These are phyloP conservation scores for Tolypocladium tundrense DNA, from an alignment of 2,329 filamentous ascomycete genomes.

Conservation along the genomic window DNA sequence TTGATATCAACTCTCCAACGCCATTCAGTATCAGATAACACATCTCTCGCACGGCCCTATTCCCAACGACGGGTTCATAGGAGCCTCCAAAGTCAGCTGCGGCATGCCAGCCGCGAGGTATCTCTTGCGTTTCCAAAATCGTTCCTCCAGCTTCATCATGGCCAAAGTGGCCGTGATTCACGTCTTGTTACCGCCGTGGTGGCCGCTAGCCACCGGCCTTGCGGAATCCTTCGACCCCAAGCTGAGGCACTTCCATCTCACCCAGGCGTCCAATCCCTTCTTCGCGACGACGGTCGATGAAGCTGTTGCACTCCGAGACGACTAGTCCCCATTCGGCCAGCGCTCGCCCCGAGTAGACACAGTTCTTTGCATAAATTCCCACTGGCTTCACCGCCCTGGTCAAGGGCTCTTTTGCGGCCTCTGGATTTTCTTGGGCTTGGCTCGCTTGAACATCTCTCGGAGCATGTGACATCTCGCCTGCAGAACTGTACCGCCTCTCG, in stretches of 20 bases:
- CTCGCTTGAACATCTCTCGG: not conserved
- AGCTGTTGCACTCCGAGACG: constrained; percentile 70
- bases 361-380: constrained; percentile 32
- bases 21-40: not conserved
- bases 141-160: not conserved
- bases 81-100: not conserved
- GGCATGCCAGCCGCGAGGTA: constrained; percentile 1
- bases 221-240: constrained; percentile 32
- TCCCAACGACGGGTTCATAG: not conserved
- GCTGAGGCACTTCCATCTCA: constrained; percentile 50
- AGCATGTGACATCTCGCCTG: not conserved
- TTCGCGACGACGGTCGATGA: constrained; percentile 63
- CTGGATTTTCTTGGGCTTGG: not conserved
- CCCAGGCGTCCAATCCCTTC: constrained; percentile 59
- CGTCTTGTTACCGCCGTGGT: not conserved
- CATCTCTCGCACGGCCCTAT: not conserved
- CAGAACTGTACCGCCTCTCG: constrained; percentile 1
- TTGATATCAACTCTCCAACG: not conserved
- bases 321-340: constrained; percentile 71
- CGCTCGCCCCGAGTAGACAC: constrained; percentile 59
- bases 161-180: not conserved
- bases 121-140: not conserved
- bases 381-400: constrained; percentile 35
- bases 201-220: constrained; percentile 18
- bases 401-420: constrained; percentile 18